Evolutionary conservation across 2,329 filamentous ascomycete genomes (phyloP), one percentile per base, ranked within the genome.

Genomic region (Neophaeococcomyces mojaviensis): DNA sequence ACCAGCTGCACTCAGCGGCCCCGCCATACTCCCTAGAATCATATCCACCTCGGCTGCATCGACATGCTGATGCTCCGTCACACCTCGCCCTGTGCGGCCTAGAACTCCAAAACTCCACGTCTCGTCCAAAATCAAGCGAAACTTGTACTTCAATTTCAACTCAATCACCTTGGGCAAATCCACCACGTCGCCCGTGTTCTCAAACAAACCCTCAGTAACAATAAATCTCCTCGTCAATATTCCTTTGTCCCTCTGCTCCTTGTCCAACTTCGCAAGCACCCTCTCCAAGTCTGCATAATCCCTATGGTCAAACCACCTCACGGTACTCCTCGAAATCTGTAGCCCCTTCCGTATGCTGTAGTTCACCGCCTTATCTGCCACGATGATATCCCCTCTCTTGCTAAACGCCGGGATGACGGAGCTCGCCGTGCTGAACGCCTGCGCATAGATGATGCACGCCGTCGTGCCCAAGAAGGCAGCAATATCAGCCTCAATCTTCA

Each of bases 101-200:
- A 98, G 77, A 15, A 97, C 86, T 49, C 90, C 94, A 63, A 97
- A 98, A 1, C 89, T 96, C 84, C 87, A 94, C 1, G 89, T 95
- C 71, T 98, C 92, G 64, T 98, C 92, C 31, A 98, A 81, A 55
- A 97, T 94, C 47, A 98, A 79, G 58, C 92, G 88, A 72, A 97
- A 98, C 70, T 96, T 98, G 77, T 97, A 96, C 64, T 85, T 86
- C 56, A 89, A 81, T 68, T 96, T 96, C 56, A 98, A 75, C 63
- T 95, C 90, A 53, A 97, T 75, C 58, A 98, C 78, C 62, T 83
- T 89, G 2, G 89, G 90, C 51, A 98, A 69, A 63, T 97, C 78
- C 18, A 84, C 80, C 58, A 84, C 80, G 63, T 96, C 90, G 42
- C 92, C 92, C 18, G 86, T 78, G 46, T 84, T 88, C 69, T 98